These are phyloP conservation scores for Carex kokanica DNA, from an alignment of 176 grass and related monocot species.

Conservation along the genomic window DNA sequence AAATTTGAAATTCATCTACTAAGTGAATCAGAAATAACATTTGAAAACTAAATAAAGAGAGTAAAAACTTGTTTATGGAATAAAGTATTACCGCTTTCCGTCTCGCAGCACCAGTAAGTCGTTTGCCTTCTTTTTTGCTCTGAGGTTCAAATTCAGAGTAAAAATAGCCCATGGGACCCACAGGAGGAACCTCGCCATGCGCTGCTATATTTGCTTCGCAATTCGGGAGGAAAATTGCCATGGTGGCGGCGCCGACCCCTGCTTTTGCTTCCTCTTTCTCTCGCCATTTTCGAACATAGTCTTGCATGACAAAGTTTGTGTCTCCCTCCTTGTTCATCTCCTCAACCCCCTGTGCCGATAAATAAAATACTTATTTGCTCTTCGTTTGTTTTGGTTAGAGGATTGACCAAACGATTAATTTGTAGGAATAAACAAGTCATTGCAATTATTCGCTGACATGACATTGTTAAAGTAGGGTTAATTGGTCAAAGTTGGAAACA, in stretches of 20 bases:
- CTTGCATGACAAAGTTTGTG: background rate
- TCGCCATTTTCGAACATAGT: background rate
- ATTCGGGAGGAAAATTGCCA: background rate
- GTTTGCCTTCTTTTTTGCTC: slow-evolving; percentile 25
- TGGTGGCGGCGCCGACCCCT: background rate
- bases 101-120: slow-evolving; percentile 75
- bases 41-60: background rate
- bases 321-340: background rate
- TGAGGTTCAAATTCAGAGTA: slow-evolving; percentile 26
- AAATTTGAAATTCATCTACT: background rate
- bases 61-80: background rate
- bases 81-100: slow-evolving; percentile 42
- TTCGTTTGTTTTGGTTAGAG: background rate
- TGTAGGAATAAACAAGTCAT: background rate
- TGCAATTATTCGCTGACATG: background rate
- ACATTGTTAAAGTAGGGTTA: background rate
- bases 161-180: slow-evolving; percentile 15
- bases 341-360: background rate
- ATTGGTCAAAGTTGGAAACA: background rate
- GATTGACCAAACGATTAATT: background rate
- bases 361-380: background rate
- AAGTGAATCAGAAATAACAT: background rate
- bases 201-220: background rate
- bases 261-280: background rate
- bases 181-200: slow-evolving; percentile 16